Conservation (phyloP, 441 rosid genomes). For the Erodium texanum region DNA sequence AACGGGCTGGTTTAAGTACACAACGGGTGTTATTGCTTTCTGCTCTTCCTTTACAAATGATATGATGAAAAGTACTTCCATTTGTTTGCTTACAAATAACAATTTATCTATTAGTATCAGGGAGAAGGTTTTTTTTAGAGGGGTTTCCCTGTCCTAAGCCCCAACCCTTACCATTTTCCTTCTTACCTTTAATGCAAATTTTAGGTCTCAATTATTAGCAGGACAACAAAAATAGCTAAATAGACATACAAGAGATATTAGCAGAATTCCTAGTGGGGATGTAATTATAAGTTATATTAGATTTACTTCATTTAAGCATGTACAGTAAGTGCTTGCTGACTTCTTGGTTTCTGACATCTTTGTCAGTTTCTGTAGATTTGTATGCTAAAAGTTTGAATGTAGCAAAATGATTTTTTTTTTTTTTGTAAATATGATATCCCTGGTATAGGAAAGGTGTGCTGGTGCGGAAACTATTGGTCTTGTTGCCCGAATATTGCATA, state of each 20-base stretch:
- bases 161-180: not conserved
- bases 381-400: constrained; percentile 14
- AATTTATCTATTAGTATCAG: constrained; percentile 3
- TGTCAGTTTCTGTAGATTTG: constrained; percentile 13
- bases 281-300: not conserved
- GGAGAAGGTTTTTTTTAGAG: not conserved
- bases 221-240: not conserved
- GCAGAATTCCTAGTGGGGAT: not conserved
- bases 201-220: constrained; percentile 4
- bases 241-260: not conserved
- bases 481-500: constrained; percentile 75
- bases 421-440: constrained; percentile 19
- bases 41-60: not conserved
- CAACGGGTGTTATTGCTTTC: not conserved
- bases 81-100: not conserved
- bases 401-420: constrained; percentile 8
- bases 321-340: constrained; percentile 1
- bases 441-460: constrained; percentile 85
- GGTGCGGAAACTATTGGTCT: constrained; percentile 69
- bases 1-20: not conserved
- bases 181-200: not conserved
- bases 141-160: not conserved
- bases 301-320: not conserved
- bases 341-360: constrained; percentile 8
- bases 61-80: constrained; percentile 1